Evolutionary conservation across 2,329 filamentous ascomycete species (phyloP), one percentile per base, ranked within the genome.

Genomic region (Seiridium unicorne): DNA sequence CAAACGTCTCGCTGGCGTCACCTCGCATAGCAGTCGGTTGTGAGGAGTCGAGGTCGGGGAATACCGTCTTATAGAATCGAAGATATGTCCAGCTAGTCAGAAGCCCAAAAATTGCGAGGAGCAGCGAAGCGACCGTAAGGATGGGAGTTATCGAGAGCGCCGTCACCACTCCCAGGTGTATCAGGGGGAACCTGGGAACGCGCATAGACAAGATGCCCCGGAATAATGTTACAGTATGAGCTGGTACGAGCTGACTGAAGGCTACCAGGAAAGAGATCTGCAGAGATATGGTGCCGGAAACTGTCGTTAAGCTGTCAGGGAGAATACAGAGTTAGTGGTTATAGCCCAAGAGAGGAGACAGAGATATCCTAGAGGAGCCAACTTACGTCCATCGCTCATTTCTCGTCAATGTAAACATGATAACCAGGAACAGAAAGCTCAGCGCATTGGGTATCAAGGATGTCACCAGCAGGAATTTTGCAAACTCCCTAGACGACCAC

Each of bases 221-320:
- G 79, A 97, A 94, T 61, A 99, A 86, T 4, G 94, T 95, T 57
- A 98, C 94, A 9, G 95, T 99, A 76, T 99, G 95, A 63, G 97
- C 93, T 31, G 95, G 95, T 42, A 98, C 90, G 55, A 99, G 91
- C 77, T 99, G 95, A 78, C 96, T 98, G 78, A 98, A 97, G 58
- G 94, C 92, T 69, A 98, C 92, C 63, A 99, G 90, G 79, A 98
- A 98, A 63, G 91, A 89, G 51, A 95, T 93, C 75, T 97, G 94
- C 60, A 97, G 82, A 13, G 93, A 88, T 64, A 97, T 89, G 59
- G 93, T 93, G 67, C 95, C 95, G 67, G 91, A 91, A 71, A 98
- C 91, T 64, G 91, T 89, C 51, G 90, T 93, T 51, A 91, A 77
- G 57, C 90, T 95, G 69, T 42, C 11, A 59, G 54, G 59, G 5